Percentiles rank a stretch among this genome's conserved stretches.
phyloP scores from a whole-genome alignment of 345 rosid species.

The Hibiscus trionum region DNA sequence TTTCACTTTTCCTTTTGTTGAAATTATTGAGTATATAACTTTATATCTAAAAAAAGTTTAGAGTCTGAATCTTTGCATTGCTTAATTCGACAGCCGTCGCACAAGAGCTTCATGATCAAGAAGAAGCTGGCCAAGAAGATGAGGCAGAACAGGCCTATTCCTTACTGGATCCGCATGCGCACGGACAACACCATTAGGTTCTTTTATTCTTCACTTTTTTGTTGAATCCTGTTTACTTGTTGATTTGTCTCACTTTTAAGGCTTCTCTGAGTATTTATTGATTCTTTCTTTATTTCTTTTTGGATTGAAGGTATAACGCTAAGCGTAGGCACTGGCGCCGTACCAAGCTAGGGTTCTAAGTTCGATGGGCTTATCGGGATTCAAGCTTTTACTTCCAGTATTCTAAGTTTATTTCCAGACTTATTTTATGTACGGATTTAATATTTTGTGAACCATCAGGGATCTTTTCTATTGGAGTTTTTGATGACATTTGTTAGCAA shows the following conservation, averaged over 20 bases:
- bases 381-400: neutral
- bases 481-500: neutral
- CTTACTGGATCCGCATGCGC: constrained; percentile 67
- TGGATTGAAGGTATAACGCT: constrained; percentile 43
- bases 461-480: neutral
- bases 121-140: constrained; percentile 76
- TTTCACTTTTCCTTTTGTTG: neutral
- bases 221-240: neutral
- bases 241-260: neutral
- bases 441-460: neutral
- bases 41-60: neutral
- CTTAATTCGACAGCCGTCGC: constrained; percentile 61
- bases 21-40: too few species aligned
- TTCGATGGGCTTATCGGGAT: neutral
- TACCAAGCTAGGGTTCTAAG: constrained; percentile 65
- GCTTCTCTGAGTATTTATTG: neutral
- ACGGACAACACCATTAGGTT: constrained; percentile 70
- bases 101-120: constrained; percentile 78
- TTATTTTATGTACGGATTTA: neutral
- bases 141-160: constrained; percentile 77
- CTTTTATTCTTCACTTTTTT: too few species aligned
- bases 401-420: neutral
- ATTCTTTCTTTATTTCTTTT: neutral
- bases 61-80: neutral
- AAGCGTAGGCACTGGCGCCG: constrained; percentile 77